Conservation (phyloP, 2,329 filamentous ascomycete genomes). For the Chaetomium strumarium region DNA sequence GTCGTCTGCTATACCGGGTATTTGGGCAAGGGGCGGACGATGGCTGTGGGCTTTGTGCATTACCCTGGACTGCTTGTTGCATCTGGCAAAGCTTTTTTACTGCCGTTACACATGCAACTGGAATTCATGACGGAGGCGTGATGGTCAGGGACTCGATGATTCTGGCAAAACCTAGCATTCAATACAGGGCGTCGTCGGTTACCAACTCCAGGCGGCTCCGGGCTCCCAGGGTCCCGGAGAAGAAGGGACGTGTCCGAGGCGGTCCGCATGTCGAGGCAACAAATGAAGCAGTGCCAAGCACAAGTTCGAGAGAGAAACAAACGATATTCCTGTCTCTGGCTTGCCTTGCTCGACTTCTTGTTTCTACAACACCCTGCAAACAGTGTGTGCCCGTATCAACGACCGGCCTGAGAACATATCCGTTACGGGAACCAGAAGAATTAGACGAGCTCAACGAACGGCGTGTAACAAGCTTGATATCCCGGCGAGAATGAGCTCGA, state of each 20-base stretch:
- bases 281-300: neutral
- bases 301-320: too few species aligned
- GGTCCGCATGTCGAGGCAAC: neutral
- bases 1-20: constrained; percentile 27
- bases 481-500: too few species aligned
- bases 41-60: constrained; percentile 33
- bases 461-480: too few species aligned
- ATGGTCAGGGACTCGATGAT: constrained; percentile 31
- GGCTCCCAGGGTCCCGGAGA: neutral
- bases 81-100: constrained; percentile 20
- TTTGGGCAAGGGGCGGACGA: constrained; percentile 28
- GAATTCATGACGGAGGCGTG: constrained; percentile 28
- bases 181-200: constrained; percentile 30
- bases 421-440: too few species aligned
- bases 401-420: too few species aligned
- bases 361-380: too few species aligned
- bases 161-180: constrained; percentile 32
- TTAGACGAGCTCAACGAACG: too few species aligned
- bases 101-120: constrained; percentile 22
- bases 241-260: neutral
- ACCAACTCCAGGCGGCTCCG: constrained; percentile 12
- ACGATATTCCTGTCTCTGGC: too few species aligned
- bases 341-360: too few species aligned
- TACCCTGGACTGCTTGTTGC: constrained; percentile 29
- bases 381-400: too few species aligned